phyloP scores from a whole-genome alignment of 75 land plant species.

The Ceratopteris richardii region DNA sequence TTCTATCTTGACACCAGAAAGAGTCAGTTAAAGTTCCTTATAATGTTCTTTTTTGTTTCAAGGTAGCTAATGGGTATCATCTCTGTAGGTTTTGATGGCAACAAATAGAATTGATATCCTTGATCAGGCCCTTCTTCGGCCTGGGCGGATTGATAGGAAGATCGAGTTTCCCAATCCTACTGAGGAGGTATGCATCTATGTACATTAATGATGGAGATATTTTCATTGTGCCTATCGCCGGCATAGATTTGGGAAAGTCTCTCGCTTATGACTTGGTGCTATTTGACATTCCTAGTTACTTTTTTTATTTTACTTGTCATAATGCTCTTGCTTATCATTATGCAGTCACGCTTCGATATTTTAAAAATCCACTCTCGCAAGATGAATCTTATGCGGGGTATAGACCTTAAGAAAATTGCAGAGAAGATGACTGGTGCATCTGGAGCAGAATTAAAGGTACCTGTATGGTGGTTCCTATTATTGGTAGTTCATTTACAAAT shows the following conservation, averaged over 20 bases:
- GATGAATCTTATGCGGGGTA: conserved; percentile 97
- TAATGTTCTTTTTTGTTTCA: conserved; percentile 6
- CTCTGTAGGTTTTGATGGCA: conserved; percentile 82
- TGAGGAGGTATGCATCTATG: conserved; percentile 53
- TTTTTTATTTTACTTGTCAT: not conserved
- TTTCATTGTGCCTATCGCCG: too few species aligned
- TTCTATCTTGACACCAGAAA: too few species aligned
- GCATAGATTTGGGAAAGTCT: too few species aligned
- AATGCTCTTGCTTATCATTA: not conserved
- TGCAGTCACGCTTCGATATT: conserved; percentile 90
- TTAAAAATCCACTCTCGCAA: conserved; percentile 89
- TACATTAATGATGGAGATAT: too few species aligned
- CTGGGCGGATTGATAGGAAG: conserved; percentile 94
- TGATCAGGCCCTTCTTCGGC: conserved; percentile 94
- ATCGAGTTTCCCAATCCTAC: conserved; percentile 98
- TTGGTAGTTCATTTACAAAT: too few species aligned
- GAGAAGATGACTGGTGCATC: conserved; percentile 97
- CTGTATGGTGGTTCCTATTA: not conserved
- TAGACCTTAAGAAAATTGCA: conserved; percentile 93
- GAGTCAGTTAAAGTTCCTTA: not conserved
- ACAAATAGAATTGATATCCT: conserved; percentile 93
- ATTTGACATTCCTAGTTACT: too few species aligned
- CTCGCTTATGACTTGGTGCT: too few species aligned
- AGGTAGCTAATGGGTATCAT: conserved; percentile 73
- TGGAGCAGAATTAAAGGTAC: conserved; percentile 96